Evolutionary conservation across 2,329 filamentous ascomycete species (phyloP), one percentile per base, ranked within the genome.

Genomic region (Emmonsiellopsis sp.): DNA sequence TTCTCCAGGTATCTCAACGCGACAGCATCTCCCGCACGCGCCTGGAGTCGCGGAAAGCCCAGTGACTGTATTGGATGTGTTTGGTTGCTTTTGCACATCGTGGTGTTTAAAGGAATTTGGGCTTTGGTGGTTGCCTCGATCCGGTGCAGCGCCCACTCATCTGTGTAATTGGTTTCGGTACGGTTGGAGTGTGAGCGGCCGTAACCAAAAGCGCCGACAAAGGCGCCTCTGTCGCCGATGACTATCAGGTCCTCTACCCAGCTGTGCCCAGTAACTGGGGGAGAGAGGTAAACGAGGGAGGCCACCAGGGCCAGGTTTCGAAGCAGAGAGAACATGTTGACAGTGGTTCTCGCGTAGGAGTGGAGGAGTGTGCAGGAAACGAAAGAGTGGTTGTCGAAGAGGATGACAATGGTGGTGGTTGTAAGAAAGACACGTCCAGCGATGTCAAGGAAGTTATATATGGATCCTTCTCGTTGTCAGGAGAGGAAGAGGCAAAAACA

Each of bases 191-290:
- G n/a, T n/a, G n/a, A n/a, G n/a, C n/a, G n/a, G n/a, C n/a, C n/a
- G n/a, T n/a, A n/a, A 34, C 92, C 92, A 27, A 80, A 74, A 6
- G 77, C 68, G 32, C 86, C 86, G 17, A 84, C 74, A 65, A 90
- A 88, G 36, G 82, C 82, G 52, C 90, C 91, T 62, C 89, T 86
- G 32, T 80, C 68, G 51, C 83, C 81, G 66, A 96, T 83, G 54
- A 83, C 81, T 57, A 77, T 80, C 49, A 92, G 75, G 62, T 85
- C 76, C 70, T 96, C 90, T 47, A 92, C 79, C 91, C 91, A 96
- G 14, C 83, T 86, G 71, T 96, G 92, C 37, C 82, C 84, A 32
- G 57, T 55, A 21, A 63, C 59, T 32, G 65, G 57, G 6, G 65
- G 55, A 31, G 57, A 48, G 21, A 71, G 57, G 36, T 65, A 54